Evolutionary conservation across 331 rosid species (phyloP), one percentile per base, ranked within the genome.

Genomic region (Acacia pycnantha): DNA sequence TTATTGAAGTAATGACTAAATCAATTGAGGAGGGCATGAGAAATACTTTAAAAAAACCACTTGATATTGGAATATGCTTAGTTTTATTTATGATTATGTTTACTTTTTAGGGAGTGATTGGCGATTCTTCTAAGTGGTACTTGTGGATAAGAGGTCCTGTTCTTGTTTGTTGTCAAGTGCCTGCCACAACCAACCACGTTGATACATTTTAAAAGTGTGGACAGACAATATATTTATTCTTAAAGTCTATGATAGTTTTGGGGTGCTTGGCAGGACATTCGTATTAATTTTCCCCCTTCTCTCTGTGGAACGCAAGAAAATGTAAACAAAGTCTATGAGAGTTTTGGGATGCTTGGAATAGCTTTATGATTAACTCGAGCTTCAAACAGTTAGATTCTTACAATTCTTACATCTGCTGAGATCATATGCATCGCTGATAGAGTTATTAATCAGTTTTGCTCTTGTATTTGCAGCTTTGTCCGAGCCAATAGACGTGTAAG

Each of bases 401-500:
- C 1, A 16, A 35, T 44, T 65, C 22, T 82, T 29, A 40, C 74
- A 69, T 35, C 6, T 59, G 66, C 24, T 74, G 48, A 29, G 61
- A 70, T 41, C 65, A 61, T 66, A 50, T 62, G 35, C 72, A 47
- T 24, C 27, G 46, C 21, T 29, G 59, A 44, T 48, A 46, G 41
- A 81, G 51, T 78, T 81, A 46, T 70, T 78, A 54, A 81, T 69
- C 8, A 59, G 13, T 18, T 26, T 31, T 68, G 43, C 18, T 73
- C 37, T 77, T 50, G 31, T 62, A 50, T 81, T 81, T 27, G 79
- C 91, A 90, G 92, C 94, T 77, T 74, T 95, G 78, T 87, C 97
- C 0, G 99, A 95, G 88, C 79, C 98, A 74, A 92, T 95, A 67
- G 99, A 95, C 89, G n/a, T 95, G 99, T 95, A 86, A 92, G 97